These are phyloP conservation scores for Naematelia aurantialba DNA, from an alignment of 768 basidiomycete species.

Conservation along the genomic window DNA sequence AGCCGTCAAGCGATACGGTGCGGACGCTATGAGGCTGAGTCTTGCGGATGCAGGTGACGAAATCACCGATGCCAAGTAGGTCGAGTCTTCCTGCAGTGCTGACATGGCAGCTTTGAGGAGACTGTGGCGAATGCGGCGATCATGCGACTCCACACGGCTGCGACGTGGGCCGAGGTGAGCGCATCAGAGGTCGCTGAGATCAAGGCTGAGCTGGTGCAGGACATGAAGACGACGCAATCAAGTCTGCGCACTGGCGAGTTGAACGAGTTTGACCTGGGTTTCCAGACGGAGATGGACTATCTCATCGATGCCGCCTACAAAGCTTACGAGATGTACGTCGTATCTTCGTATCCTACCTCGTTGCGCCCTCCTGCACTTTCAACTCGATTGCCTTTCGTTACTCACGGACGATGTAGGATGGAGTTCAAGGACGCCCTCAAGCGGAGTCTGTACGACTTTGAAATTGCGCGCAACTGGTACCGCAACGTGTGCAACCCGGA, in stretches of 20 bases:
- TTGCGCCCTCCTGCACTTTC: slow-evolving; percentile 17
- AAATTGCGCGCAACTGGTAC: slow-evolving; percentile 90
- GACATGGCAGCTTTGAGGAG: slow-evolving; percentile 70
- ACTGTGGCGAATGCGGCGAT: slow-evolving; percentile 97
- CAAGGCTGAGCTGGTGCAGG: slow-evolving; percentile 54
- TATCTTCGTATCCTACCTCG: neutral
- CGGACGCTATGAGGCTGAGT: slow-evolving; percentile 85
- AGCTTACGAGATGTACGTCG: slow-evolving; percentile 73
- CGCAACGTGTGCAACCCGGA: slow-evolving; percentile 78
- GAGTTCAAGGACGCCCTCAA: slow-evolving; percentile 95
- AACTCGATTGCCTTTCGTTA: no score
- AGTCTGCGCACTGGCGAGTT: slow-evolving; percentile 66
- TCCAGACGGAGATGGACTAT: slow-evolving; percentile 84
- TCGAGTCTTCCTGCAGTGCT: neutral
- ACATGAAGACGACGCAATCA: slow-evolving; percentile 65
- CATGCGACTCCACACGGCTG: slow-evolving; percentile 80
- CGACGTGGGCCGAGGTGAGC: slow-evolving; percentile 83
- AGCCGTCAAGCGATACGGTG: slow-evolving; percentile 88
- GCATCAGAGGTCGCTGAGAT: neutral
- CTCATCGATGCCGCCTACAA: slow-evolving; percentile 75
- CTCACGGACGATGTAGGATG: no score
- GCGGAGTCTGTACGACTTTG: slow-evolving; percentile 91
- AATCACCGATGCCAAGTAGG: slow-evolving; percentile 85
- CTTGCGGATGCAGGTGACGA: slow-evolving; percentile 97
- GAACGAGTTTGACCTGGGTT: slow-evolving; percentile 75